phyloP scores from a whole-genome alignment of 176 grass and related monocot species.

The Carex parvula region DNA sequence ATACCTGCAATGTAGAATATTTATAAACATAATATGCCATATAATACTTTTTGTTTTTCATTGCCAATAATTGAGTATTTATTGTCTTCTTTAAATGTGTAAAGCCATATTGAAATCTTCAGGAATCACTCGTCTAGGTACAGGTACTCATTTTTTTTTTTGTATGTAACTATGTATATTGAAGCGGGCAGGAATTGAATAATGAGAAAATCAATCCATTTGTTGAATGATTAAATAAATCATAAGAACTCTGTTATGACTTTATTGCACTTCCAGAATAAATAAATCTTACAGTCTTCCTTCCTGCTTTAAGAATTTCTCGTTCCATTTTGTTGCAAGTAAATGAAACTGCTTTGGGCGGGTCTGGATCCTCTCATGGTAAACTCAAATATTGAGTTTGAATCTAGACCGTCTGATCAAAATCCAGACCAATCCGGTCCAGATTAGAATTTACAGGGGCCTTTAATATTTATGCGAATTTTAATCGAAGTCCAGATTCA shows the following conservation, averaged over 20 bases:
- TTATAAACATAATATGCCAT: not conserved
- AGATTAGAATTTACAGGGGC: too few relatives aligned
- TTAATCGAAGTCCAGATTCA: too few relatives aligned
- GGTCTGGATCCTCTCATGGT: too few relatives aligned
- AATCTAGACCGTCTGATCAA: too few relatives aligned
- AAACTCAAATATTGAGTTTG: not conserved
- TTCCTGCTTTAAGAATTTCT: too few relatives aligned
- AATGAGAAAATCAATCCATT: not conserved
- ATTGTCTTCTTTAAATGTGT: not conserved
- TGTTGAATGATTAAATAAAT: not conserved
- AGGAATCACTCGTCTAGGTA: not conserved
- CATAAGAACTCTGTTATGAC: not conserved
- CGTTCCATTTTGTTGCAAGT: too few relatives aligned
- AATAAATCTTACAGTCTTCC: too few relatives aligned
- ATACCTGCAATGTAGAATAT: not conserved
- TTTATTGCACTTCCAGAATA: not conserved
- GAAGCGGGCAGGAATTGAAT: not conserved
- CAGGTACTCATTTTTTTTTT: not conserved
- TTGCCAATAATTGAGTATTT: not conserved
- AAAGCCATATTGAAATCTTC: conserved; percentile 4
- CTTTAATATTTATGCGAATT: too few relatives aligned
- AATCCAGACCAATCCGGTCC: too few relatives aligned
- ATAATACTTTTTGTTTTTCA: not conserved
- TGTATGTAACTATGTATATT: too few relatives aligned
- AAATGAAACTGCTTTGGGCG: too few relatives aligned